A percentile compares a stretch with the other conserved stretches of the same genome.
Conservation (phyloP, 1,139 yeast species). For the Meyerozyma carpophila region DNA sequence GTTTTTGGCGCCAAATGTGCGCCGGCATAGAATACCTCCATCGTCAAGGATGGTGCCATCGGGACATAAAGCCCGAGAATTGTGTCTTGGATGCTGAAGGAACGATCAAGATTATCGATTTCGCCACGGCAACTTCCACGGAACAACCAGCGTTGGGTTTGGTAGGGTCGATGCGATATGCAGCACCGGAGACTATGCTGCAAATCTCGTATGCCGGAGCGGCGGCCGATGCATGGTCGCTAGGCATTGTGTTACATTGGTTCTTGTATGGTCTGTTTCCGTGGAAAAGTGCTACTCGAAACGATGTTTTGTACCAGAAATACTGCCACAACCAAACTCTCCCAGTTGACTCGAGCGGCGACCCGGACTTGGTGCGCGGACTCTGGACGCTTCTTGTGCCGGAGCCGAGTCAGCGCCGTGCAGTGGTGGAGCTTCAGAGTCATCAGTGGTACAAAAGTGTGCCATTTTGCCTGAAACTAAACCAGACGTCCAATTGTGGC, state of each 20-base stretch:
- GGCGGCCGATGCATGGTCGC: conserved; percentile 45
- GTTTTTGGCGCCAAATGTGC: conserved; percentile 32
- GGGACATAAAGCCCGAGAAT: conserved; percentile 40
- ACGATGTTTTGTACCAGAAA: conserved; percentile 13
- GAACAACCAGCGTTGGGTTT: conserved; percentile 31
- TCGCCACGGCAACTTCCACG: conserved; percentile 21
- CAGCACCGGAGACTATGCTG: conserved; percentile 44
- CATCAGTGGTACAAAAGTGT: background rate
- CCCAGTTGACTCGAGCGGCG: background rate
- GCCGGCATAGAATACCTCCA: conserved; percentile 31
- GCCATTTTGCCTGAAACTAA: background rate
- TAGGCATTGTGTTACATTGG: conserved; percentile 38
- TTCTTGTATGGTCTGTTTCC: conserved; percentile 20
- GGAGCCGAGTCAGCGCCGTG: conserved; percentile 2
- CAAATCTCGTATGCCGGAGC: conserved; percentile 34
- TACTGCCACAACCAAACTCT: conserved; percentile 1
- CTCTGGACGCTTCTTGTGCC: background rate
- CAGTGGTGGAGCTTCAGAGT: background rate
- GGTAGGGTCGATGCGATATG: conserved; percentile 44
- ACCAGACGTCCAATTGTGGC: background rate
- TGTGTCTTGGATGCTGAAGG: conserved; percentile 21
- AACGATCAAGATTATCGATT: conserved; percentile 34
- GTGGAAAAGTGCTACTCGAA: conserved; percentile 31
- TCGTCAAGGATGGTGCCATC: conserved; percentile 25
- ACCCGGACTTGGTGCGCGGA: background rate